phyloP scores from a whole-genome alignment of 2,329 filamentous ascomycete genomes.

The Colletotrichum musae region DNA sequence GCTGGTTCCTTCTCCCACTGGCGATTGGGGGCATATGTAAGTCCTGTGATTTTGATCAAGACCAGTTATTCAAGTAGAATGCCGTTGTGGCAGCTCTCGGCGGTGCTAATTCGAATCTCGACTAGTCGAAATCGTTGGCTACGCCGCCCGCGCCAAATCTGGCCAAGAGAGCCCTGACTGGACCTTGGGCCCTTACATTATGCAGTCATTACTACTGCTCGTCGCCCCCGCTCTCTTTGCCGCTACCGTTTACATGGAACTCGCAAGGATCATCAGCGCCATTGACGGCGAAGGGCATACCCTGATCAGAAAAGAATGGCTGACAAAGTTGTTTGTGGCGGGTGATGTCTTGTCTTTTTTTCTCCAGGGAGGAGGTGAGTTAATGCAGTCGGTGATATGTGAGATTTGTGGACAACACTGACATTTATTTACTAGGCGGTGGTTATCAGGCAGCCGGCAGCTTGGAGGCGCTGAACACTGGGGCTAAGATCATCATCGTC shows the following conservation, averaged over 20 bases:
- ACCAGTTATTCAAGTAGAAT: background rate
- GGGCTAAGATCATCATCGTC: slow-evolving; percentile 64
- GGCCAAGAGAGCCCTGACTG: slow-evolving; percentile 56
- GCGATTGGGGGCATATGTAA: slow-evolving; percentile 65
- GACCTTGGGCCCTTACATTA: slow-evolving; percentile 54
- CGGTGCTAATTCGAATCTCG: background rate
- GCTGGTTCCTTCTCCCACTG: slow-evolving; percentile 68
- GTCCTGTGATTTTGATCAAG: slow-evolving; percentile 29
- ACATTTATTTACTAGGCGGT: slow-evolving; percentile 19
- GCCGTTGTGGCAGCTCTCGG: background rate
- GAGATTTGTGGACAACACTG: background rate
- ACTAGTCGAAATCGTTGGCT: slow-evolving; percentile 64
- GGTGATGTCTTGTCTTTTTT: slow-evolving; percentile 68
- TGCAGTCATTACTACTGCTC: slow-evolving; percentile 60
- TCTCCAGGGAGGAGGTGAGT: slow-evolving; percentile 61
- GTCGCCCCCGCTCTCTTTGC: slow-evolving; percentile 63
- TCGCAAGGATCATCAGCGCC: slow-evolving; percentile 59
- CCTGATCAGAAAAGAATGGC: slow-evolving; percentile 53
- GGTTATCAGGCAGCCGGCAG: slow-evolving; percentile 32
- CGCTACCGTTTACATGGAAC: slow-evolving; percentile 66
- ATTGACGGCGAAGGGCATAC: slow-evolving; percentile 52
- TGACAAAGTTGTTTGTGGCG: slow-evolving; percentile 69
- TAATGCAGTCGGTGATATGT: background rate
- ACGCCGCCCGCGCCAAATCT: slow-evolving; percentile 64
- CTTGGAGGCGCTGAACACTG: slow-evolving; percentile 44